Conservation (phyloP, 176 grass and related monocot species). For the Poa annua region DNA sequence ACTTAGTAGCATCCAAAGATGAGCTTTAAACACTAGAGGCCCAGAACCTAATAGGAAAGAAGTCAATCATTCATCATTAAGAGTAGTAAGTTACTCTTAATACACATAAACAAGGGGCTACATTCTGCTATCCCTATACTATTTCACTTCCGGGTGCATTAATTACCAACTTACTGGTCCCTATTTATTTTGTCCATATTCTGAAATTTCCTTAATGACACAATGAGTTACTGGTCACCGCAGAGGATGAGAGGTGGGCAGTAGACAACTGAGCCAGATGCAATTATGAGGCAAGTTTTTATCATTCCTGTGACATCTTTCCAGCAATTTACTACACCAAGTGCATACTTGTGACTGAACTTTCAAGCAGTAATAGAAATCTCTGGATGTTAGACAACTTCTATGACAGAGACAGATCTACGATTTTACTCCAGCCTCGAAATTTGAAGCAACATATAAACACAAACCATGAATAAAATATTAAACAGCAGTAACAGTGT, state of each 20-base stretch:
- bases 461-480: not conserved
- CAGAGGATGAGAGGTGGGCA: not conserved
- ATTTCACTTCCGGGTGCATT: constrained; percentile 3
- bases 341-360: constrained; percentile 15
- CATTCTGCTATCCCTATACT: not conserved
- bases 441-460: constrained; percentile 3
- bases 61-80: not conserved
- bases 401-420: not conserved
- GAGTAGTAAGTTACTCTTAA: not conserved
- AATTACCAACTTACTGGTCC: not conserved
- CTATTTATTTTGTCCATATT: not conserved
- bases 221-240: not conserved
- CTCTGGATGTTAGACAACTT: not conserved
- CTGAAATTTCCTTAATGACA: not conserved
- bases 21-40: not conserved
- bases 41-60: constrained; percentile 9
- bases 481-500: constrained; percentile 4
- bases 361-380: not conserved
- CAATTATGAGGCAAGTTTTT: not conserved
- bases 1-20: not conserved
- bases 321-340: not conserved
- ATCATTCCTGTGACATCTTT: constrained; percentile 9
- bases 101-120: not conserved
- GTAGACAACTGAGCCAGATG: not conserved
- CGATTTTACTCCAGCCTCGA: constrained; percentile 8